A percentile compares a stretch with the other conserved stretches of the same genome.
Conservation (phyloP, 208 protist genomes). For the Leishmania gerbilli region DNA sequence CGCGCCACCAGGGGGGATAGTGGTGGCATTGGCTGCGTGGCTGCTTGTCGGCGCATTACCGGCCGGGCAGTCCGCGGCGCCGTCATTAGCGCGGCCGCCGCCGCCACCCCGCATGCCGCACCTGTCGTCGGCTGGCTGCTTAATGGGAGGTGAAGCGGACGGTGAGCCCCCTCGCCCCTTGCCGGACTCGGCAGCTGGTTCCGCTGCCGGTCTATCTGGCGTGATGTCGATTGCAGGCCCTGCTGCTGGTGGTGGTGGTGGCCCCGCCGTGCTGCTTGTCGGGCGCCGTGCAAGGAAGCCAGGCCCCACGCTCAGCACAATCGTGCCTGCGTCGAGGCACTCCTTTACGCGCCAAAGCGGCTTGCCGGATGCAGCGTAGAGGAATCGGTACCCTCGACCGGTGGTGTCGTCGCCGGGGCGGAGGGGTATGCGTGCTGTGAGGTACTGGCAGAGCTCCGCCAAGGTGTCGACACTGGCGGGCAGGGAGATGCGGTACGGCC, state of each 20-base stretch:
- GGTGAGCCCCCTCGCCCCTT: conserved; percentile 10
- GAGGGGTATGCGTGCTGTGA: conserved; percentile 47
- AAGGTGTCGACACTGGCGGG: conserved; percentile 61
- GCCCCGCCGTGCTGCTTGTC: conserved; percentile 5
- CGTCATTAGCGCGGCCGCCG: background rate
- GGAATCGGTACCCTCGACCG: conserved; percentile 64
- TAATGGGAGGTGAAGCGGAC: conserved; percentile 23
- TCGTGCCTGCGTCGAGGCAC: conserved; percentile 52
- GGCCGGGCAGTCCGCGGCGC: background rate
- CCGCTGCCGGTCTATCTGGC: conserved; percentile 6
- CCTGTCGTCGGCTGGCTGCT: conserved; percentile 2
- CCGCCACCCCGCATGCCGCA: background rate
- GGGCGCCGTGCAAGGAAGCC: conserved; percentile 54
- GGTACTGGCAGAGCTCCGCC: conserved; percentile 56
- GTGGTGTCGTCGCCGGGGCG: conserved; percentile 26
- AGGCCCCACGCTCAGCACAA: conserved; percentile 63
- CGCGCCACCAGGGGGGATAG: background rate
- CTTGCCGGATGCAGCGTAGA: conserved; percentile 64
- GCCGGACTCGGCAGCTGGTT: background rate
- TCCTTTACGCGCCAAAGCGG: conserved; percentile 79
- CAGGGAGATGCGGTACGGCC: conserved; percentile 37
- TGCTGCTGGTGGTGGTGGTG: conserved; percentile 2
- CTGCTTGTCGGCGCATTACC: background rate
- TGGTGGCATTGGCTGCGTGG: background rate
- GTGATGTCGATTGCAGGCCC: conserved; percentile 14